Evolutionary conservation across 768 basidiomycete genomes (phyloP), one percentile per base, ranked within the genome.

Genomic region (Tylopilus cervinicoccineus): DNA sequence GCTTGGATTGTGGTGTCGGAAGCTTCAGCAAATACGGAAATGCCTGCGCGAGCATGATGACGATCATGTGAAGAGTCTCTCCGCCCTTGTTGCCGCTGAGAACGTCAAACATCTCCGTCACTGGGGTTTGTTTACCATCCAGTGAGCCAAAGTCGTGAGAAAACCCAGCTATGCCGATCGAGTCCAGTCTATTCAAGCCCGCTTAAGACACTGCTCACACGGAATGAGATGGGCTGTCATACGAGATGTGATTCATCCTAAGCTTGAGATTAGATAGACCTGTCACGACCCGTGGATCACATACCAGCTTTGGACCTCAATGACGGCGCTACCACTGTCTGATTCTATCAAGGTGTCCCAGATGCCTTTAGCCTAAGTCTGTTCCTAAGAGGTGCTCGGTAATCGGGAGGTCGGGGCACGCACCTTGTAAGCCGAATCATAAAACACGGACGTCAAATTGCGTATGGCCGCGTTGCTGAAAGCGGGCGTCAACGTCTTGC

Each of bases 291-390:
- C 16, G 16, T n/a, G 3, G 7, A 23, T n/a, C 2, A 23, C 64
- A 6, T 36, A 73, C 75, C 78, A 79, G 37, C 54, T 62, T 50
- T 79, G 74, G 12, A 79, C 76, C 36, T 80, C 75, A 27, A 79
- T 73, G 6, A 72, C 29, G 0, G 65, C 60, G 20, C 66, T 62
- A n/a, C 45, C 45, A 2, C 56, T 51, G 3, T 16, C 44, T n/a
- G 58, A 41, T 26, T 66, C 61, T 2, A 70, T 52, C 17, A 58
- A 38, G 2, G 54, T 44, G 10, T 71, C 69, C 70, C 70, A 71
- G 20, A 47, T 43, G 1, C 56, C 48, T 59, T 68, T 70, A 7
- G 51, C 57, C 68, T 71, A 31, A 17, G 14, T 9, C 4, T 24
- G n/a, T 40, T 20, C 2, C 11, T 14, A 7, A 17, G 20, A 31